phyloP scores from a whole-genome alignment of 495 filamentous ascomycete genomes.

The Penicillium fimorum region DNA sequence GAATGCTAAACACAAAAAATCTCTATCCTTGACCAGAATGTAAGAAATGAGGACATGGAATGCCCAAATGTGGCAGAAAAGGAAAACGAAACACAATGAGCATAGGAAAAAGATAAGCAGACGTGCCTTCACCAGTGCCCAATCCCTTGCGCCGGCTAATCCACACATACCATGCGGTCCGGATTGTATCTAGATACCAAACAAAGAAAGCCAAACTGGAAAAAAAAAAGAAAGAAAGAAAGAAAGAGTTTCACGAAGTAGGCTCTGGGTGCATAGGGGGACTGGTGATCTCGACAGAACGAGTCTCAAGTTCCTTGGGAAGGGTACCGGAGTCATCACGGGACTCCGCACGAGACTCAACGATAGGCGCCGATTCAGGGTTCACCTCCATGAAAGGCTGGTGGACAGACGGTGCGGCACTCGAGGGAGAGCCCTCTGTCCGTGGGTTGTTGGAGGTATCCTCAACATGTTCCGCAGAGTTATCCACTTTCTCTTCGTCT shows the following conservation, averaged over 20 bases:
- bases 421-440: conserved; percentile 30
- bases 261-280: conserved; percentile 27
- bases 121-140: conserved; percentile 4
- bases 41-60: conserved; percentile 14
- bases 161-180: conserved; percentile 21
- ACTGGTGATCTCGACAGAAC: conserved; percentile 38
- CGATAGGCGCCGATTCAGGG: conserved; percentile 8
- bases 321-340: conserved; percentile 18
- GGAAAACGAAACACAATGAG: not conserved
- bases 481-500: conserved; percentile 54
- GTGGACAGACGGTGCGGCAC: conserved; percentile 19
- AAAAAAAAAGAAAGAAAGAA: conserved; percentile 4
- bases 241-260: conserved; percentile 26
- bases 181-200: conserved; percentile 8
- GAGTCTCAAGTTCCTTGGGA: conserved; percentile 42
- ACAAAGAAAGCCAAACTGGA: conserved; percentile 9
- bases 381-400: conserved; percentile 16
- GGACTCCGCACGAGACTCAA: conserved; percentile 14
- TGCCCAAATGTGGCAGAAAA: conserved; percentile 2
- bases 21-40: conserved; percentile 1
- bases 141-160: conserved; percentile 26
- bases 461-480: conserved; percentile 48
- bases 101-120: conserved; percentile 6
- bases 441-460: conserved; percentile 19
- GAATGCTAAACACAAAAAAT: conserved; percentile 1